Percentiles rank a stretch among this genome's conserved stretches.
These are phyloP conservation scores for Apocynum venetum DNA, from an alignment of 257 asterid genomes.

Conservation along the genomic window DNA sequence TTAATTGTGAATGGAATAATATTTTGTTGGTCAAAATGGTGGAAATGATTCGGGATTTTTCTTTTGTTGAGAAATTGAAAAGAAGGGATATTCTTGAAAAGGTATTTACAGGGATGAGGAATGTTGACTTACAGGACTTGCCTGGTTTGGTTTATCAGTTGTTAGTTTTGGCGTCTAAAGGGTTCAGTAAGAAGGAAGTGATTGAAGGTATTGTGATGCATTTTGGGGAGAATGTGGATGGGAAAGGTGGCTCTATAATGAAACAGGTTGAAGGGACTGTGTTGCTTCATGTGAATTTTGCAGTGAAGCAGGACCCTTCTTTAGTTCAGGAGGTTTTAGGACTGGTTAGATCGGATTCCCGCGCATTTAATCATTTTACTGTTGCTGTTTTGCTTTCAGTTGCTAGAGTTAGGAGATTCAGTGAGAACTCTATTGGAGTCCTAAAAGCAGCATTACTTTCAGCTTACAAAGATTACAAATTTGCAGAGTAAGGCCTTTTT, in stretches of 20 bases:
- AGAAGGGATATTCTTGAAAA: slow-evolving; percentile 56
- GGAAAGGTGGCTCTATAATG: slow-evolving; percentile 49
- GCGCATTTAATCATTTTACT: slow-evolving; percentile 75
- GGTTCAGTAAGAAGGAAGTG: slow-evolving; percentile 75
- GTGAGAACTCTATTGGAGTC: slow-evolving; percentile 61
- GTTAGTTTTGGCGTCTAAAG: slow-evolving; percentile 69
- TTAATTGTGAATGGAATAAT: slow-evolving; percentile 56
- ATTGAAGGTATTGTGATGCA: slow-evolving; percentile 68
- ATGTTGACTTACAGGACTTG: slow-evolving; percentile 70
- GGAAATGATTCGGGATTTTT: slow-evolving; percentile 54
- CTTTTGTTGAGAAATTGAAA: slow-evolving; percentile 46
- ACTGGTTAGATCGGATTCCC: slow-evolving; percentile 55
- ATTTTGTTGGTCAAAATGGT: slow-evolving; percentile 67
- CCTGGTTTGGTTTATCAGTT: slow-evolving; percentile 80
- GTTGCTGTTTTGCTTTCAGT: slow-evolving; percentile 68
- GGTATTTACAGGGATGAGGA: slow-evolving; percentile 52
- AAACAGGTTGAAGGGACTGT: slow-evolving; percentile 90
- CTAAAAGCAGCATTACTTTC: slow-evolving; percentile 52
- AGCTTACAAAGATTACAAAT: slow-evolving; percentile 68
- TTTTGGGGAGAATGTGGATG: slow-evolving; percentile 44
- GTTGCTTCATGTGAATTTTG: slow-evolving; percentile 80
- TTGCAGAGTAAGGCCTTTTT: slow-evolving; percentile 28
- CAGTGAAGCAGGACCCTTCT: slow-evolving; percentile 83
- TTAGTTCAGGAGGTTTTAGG: slow-evolving; percentile 75
- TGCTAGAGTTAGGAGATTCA: slow-evolving; percentile 73